Percentiles rank a stretch among this genome's conserved stretches.
Conservation (phyloP, 148 eudicot species). For the Euryodendron excelsum region DNA sequence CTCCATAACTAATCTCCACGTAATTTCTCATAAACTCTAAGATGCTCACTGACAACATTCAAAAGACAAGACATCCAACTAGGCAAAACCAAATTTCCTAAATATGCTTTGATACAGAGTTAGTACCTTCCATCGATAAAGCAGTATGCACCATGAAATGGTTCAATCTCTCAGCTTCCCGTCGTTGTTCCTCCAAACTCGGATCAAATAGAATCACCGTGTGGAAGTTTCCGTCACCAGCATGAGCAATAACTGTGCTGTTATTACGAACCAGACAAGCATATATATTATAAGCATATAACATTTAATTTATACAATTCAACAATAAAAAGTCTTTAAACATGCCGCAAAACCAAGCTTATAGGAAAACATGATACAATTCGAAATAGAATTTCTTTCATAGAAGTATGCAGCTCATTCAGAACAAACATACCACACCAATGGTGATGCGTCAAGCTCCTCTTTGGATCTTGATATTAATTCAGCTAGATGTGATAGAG, state of each 20-base stretch:
- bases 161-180: constrained; percentile 89
- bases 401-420: not conserved
- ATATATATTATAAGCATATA: not conserved
- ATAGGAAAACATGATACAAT: not conserved
- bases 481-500: constrained; percentile 83
- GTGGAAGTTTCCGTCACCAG: constrained; percentile 99
- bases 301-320: not conserved
- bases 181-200: constrained; percentile 61
- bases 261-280: constrained; percentile 13
- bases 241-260: constrained; percentile 97
- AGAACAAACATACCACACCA: constrained; percentile 57
- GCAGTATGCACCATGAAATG: constrained; percentile 89
- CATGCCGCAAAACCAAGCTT: not conserved
- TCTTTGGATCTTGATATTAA: constrained; percentile 80
- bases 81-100: not conserved
- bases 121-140: constrained; percentile 86
- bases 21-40: not conserved
- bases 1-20: not conserved
- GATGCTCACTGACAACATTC: not conserved
- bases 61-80: not conserved
- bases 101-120: not conserved
- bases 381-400: not conserved
- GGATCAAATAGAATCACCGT: constrained; percentile 84
- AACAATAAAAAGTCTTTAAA: not conserved
- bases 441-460: constrained; percentile 76